Base-by-base conservation (phyloP, 1,139 yeast species). In the Hansenula sp. region DNA sequence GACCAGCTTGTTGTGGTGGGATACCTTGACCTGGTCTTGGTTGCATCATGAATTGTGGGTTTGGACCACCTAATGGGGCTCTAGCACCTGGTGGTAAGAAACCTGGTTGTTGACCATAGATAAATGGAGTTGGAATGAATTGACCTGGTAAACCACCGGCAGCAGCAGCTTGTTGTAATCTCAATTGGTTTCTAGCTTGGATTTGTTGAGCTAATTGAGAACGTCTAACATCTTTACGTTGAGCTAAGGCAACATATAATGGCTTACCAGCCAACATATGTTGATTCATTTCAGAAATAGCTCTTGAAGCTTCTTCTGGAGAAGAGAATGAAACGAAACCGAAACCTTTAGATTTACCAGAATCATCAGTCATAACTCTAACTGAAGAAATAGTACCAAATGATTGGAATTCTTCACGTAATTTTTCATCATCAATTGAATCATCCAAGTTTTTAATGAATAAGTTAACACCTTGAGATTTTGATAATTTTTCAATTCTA, bases 231-330 rank as follows among this genome's bases (percentile, higher is more conserved):
- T 92, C 98, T 75, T 89, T 90, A 71, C 97, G 87, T 79, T 92
- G 98, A 59, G 98, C 98, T 64, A 94, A 82, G 51, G 97, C 97
- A 69, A 92, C 99, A 67, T 92, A 92, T 65, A 92, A 78, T 61
- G 98, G 98, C 79, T 94, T 92, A 65, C 94, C 90, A 59, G 81
- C 82, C 59, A 92, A 79, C 86, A 92, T 86, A 68, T 92, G 86
- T 74, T 90, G 97, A 80, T 90, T 89, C 96, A 92, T 90, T 75
- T 92, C 98, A 59, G 94, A 79, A 66, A 90, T 89, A 53, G 99
- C 99, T 75, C 89, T 89, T 60, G 96, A 87, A 56, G 99, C 98
- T 77, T 92, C 98, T 69, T 92, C 98, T 61, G 97, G 97, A 52
- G 95, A 72, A 44, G 96, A 82, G 84, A 85, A 94, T 73, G 98